A percentile compares a stretch with the other conserved stretches of the same genome.
Conservation (phyloP, 2,329 filamentous ascomycete species). For the Stagonosporopsis chrysanthemi region DNA sequence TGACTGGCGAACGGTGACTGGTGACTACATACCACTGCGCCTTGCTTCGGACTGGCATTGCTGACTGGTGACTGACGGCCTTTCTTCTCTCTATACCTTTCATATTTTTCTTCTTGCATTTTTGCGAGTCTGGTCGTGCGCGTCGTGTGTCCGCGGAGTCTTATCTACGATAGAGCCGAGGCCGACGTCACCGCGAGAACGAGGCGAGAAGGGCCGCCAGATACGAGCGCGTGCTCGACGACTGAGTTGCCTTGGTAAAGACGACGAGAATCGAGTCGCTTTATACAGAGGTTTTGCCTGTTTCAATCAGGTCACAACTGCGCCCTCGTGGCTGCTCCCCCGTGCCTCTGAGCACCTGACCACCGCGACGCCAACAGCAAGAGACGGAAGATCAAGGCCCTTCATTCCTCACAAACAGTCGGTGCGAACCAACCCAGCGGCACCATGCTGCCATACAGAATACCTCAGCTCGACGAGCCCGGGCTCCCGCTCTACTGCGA, state of each 20-base stretch:
- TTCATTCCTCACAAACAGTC: slow-evolving; percentile 16
- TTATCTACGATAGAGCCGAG: slow-evolving; percentile 18
- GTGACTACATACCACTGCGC: slow-evolving; percentile 26
- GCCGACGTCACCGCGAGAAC: slow-evolving; percentile 14
- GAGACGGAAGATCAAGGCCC: slow-evolving; percentile 3
- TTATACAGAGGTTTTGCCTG: background rate
- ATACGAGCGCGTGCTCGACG: background rate
- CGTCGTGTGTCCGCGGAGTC: slow-evolving; percentile 2
- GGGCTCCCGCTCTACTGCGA: slow-evolving; percentile 66
- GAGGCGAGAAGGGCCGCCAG: background rate
- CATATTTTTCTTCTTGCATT: background rate
- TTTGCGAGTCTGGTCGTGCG: background rate
- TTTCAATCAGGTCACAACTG: slow-evolving; percentile 23
- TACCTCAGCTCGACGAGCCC: slow-evolving; percentile 45
- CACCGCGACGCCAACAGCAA: background rate
- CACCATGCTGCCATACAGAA: slow-evolving; percentile 46
- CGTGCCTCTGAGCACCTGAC: slow-evolving; percentile 37
- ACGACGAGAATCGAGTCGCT: background rate
- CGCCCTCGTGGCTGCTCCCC: slow-evolving; percentile 38
- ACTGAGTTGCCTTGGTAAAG: background rate
- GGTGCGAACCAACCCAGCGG: slow-evolving; percentile 1
- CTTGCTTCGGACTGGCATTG: slow-evolving; percentile 7
- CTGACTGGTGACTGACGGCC: slow-evolving; percentile 3
- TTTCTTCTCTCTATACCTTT: background rate
- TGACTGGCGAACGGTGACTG: slow-evolving; percentile 16